These are phyloP conservation scores for Neohortaea acidophila DNA, from an alignment of 495 filamentous ascomycete genomes.

Conservation along the genomic window DNA sequence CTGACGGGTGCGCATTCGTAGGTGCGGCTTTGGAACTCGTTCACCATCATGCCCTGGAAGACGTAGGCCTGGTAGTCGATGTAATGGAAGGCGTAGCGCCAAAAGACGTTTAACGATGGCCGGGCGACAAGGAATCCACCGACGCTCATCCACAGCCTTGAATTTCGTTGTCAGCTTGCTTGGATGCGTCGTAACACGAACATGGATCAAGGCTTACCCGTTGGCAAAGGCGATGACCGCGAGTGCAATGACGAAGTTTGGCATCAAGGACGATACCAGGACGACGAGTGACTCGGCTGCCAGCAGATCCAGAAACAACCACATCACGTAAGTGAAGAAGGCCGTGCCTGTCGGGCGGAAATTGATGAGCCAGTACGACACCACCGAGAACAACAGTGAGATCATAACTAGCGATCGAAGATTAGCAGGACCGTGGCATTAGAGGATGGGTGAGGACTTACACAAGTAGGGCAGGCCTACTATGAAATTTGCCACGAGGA, in stretches of 20 bases:
- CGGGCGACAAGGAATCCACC: slow-evolving; percentile 61
- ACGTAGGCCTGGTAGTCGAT: slow-evolving; percentile 73
- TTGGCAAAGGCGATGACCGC: slow-evolving; percentile 65
- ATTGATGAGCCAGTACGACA: slow-evolving; percentile 63
- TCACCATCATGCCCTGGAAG: slow-evolving; percentile 85
- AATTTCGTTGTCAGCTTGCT: too few relatives aligned
- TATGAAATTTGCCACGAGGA: slow-evolving; percentile 64
- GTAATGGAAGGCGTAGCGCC: slow-evolving; percentile 70
- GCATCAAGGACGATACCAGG: slow-evolving; percentile 52
- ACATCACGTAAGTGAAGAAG: slow-evolving; percentile 66
- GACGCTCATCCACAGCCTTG: slow-evolving; percentile 73
- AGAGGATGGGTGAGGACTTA: too few relatives aligned
- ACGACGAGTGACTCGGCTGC: slow-evolving; percentile 67
- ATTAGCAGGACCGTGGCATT: too few relatives aligned
- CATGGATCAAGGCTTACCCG: too few relatives aligned
- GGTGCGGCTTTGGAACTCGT: slow-evolving; percentile 50
- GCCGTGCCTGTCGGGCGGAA: slow-evolving; percentile 46
- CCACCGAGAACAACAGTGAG: slow-evolving; percentile 50
- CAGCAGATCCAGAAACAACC: slow-evolving; percentile 67
- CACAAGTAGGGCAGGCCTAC: slow-evolving; percentile 67
- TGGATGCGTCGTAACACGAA: too few relatives aligned
- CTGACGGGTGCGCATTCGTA: slow-evolving; percentile 38
- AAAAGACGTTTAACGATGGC: slow-evolving; percentile 59
- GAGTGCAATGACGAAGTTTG: slow-evolving; percentile 57
- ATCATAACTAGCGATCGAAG: too few relatives aligned